A percentile compares a stretch with the other conserved stretches of the same genome.
These are phyloP conservation scores for Solanum appendiculatum DNA, from an alignment of 257 asterid genomes.

Conservation along the genomic window DNA sequence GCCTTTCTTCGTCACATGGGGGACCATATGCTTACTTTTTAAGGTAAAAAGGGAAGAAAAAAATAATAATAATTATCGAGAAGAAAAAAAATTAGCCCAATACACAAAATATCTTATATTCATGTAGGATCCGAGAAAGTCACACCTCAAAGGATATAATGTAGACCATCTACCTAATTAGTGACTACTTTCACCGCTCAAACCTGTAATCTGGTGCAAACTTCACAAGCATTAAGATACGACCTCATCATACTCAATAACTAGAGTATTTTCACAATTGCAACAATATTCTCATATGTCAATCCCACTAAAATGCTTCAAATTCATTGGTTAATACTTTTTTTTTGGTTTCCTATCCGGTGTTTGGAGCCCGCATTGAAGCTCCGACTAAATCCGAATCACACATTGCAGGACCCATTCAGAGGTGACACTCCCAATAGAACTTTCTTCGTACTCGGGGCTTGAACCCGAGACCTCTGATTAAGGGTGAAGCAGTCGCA, in stretches of 20 bases:
- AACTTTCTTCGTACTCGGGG: too few relatives aligned
- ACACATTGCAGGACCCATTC: too few relatives aligned
- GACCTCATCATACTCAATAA: not conserved
- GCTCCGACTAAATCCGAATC: too few relatives aligned
- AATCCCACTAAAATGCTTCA: not conserved
- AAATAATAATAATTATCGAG: too few relatives aligned
- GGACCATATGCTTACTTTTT: not conserved
- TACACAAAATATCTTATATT: not conserved
- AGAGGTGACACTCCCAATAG: too few relatives aligned
- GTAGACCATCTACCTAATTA: not conserved
- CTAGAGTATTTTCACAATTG: not conserved
- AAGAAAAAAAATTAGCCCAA: too few relatives aligned
- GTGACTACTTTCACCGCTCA: not conserved
- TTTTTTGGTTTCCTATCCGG: too few relatives aligned
- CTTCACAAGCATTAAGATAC: not conserved
- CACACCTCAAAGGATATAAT: not conserved
- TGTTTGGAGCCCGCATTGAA: too few relatives aligned
- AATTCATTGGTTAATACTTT: too few relatives aligned
- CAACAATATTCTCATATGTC: not conserved
- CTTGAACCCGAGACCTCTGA: too few relatives aligned
- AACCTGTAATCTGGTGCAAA: not conserved
- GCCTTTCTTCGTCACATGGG: not conserved
- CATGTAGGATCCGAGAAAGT: rapidly evolving
- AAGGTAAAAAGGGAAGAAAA: not conserved
- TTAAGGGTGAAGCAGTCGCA: too few relatives aligned